A percentile compares a stretch with the other conserved stretches of the same genome.
phyloP scores from a whole-genome alignment of 2,329 filamentous ascomycete genomes.

The Colletotrichum sublineola region DNA sequence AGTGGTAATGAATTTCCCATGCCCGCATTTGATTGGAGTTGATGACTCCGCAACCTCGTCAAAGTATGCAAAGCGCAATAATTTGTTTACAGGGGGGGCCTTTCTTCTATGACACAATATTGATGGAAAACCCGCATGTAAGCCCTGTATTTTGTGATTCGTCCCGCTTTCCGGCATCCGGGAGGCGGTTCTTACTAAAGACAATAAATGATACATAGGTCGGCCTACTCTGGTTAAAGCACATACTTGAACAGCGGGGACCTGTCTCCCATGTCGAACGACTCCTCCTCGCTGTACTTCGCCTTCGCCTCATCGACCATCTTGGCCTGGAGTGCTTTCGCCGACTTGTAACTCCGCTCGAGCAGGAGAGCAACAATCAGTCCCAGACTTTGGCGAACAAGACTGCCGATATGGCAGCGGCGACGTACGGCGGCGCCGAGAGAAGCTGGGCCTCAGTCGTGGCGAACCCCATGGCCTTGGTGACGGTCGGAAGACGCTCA shows the following conservation, averaged over 20 bases:
- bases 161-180: too few relatives aligned
- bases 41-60: too few relatives aligned
- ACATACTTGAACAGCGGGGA: conserved; percentile 46
- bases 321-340: conserved; percentile 47
- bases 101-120: too few relatives aligned
- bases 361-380: conserved; percentile 49
- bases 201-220: background rate
- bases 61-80: too few relatives aligned
- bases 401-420: conserved; percentile 64
- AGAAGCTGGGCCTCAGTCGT: conserved; percentile 49
- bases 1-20: too few relatives aligned
- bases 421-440: conserved; percentile 46
- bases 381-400: conserved; percentile 71
- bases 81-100: too few relatives aligned
- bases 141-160: too few relatives aligned
- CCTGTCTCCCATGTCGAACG: conserved; percentile 50
- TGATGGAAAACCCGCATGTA: too few relatives aligned
- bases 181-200: too few relatives aligned
- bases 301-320: conserved; percentile 44
- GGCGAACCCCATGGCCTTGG: conserved; percentile 52
- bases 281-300: conserved; percentile 49
- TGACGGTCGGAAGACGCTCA: conserved; percentile 49
- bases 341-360: conserved; percentile 48
- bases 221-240: background rate
- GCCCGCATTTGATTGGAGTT: too few relatives aligned